A percentile compares a stretch with the other conserved stretches of the same genome.
Evolutionary conservation across 257 asterid species (phyloP).

Genomic region (Fraxinus excelsior): DNA sequence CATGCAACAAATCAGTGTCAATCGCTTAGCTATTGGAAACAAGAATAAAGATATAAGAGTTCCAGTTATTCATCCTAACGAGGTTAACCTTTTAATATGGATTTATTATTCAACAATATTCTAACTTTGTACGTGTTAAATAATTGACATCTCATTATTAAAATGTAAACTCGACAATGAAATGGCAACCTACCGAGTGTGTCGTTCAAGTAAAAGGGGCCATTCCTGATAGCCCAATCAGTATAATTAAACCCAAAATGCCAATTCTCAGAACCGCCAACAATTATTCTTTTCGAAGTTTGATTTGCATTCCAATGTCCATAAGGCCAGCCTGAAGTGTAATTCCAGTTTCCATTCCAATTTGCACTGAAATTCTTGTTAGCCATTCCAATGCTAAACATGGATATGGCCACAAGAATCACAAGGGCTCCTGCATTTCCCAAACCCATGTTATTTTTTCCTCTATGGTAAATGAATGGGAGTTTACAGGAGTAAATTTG

Average conservation of each 20-base stretch:
- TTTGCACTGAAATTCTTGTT: slow-evolving; percentile 32
- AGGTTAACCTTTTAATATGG: too few species aligned
- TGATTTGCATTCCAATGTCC: slow-evolving; percentile 37
- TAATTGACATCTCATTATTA: neutral
- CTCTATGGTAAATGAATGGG: neutral
- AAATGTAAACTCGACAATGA: neutral
- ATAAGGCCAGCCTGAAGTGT: slow-evolving; percentile 37
- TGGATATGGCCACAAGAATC: slow-evolving; percentile 21
- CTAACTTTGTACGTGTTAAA: too few species aligned
- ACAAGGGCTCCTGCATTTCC: slow-evolving; percentile 15
- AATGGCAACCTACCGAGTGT: slow-evolving; percentile 41
- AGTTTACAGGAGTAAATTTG: neutral
- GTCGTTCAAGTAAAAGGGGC: slow-evolving; percentile 66
- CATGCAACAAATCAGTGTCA: neutral
- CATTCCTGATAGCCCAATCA: slow-evolving; percentile 61
- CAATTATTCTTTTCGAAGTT: slow-evolving; percentile 39
- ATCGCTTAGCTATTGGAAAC: neutral
- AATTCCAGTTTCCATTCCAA: slow-evolving; percentile 44
- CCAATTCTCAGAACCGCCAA: slow-evolving; percentile 72
- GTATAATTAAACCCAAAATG: slow-evolving; percentile 68
- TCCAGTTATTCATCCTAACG: too few species aligned
- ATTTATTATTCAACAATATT: too few species aligned
- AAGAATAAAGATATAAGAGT: too few species aligned
- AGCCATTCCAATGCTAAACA: slow-evolving; percentile 38
- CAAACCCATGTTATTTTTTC: slow-evolving; percentile 29